Base-by-base conservation (phyloP, 805 yeast species). In the Nematodospora valgi region DNA sequence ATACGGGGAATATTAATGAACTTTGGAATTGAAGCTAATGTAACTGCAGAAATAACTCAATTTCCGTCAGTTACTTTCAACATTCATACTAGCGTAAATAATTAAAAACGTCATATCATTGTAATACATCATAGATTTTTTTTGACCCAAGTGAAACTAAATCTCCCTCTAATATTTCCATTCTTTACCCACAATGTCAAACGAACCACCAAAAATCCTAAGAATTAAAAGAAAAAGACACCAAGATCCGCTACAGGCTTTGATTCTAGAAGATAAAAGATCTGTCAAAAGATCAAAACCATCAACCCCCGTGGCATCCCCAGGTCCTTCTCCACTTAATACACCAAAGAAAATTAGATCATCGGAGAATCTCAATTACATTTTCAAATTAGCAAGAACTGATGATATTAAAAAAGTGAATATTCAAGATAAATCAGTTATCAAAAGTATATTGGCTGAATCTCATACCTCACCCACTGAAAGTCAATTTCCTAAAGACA, bases 161-260 rank as follows among this genome's bases (percentile, higher is more conserved):
- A 20, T n/a, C 6, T 30, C 6, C 27, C 17, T 5, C 26, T 24
- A 29, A 7, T 30, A 15, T 7, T 11, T 13, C n/a, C n/a, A n/a
- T n/a, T n/a, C n/a, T n/a, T n/a, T n/a, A n/a, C 29, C 17, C 20
- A 20, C 24, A 20, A 35, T 35, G 39, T 24, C 28, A 7, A 32
- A 15, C 23, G 46, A 39, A 22, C 65, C 65, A 9, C 95, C 95
- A 1, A 74, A 73, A 35, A 68, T 83, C 17, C 79, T 91, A 27
- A 73, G 96, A 40, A 84, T 91, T 54, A 91, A 93, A 59, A 73
- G 98, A 39, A 82, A 83, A 51, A 71, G 96, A 40, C 80, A 78
- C 35, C 93, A 87, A 49, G 96, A 86, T 46, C 95, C 97, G 2
- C 68, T 91, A 16, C 87, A 85, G 47, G 95, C 96, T 1, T 68